Percentiles rank a stretch among this genome's conserved stretches.
Evolutionary conservation across 2,329 filamentous ascomycete genomes (phyloP).

Genomic region (Neopestalotiopsis rosae): DNA sequence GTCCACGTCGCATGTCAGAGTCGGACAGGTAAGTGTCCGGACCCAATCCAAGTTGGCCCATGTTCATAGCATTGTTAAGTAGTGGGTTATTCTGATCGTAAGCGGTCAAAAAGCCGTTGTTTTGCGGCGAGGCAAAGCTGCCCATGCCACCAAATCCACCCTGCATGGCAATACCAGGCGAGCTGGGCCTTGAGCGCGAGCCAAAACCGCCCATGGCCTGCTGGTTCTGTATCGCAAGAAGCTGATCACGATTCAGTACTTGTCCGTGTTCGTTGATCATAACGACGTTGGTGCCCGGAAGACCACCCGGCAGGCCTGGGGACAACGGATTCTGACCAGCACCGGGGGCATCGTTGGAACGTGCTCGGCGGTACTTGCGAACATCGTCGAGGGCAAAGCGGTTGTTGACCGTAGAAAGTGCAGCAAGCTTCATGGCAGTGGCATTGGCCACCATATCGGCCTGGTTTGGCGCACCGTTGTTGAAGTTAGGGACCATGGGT

Average conservation of each 20-base stretch:
- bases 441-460: constrained; percentile 99
- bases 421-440: constrained; percentile 97
- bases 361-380: constrained; percentile 90
- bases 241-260: constrained; percentile 82
- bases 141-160: constrained; percentile 65
- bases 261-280: constrained; percentile 97
- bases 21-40: constrained; percentile 92
- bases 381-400: constrained; percentile 96
- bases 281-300: constrained; percentile 79
- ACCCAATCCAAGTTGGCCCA: constrained; percentile 74
- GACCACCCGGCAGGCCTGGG: constrained; percentile 64
- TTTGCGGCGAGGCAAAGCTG: constrained; percentile 82
- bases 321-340: constrained; percentile 67
- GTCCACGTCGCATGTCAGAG: constrained; percentile 86
- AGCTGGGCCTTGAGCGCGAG: constrained; percentile 84
- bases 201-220: constrained; percentile 62
- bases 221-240: constrained; percentile 80
- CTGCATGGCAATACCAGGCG: constrained; percentile 81
- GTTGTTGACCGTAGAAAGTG: constrained; percentile 97
- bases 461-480: constrained; percentile 69
- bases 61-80: constrained; percentile 61
- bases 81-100: constrained; percentile 80
- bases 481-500: constrained; percentile 90
- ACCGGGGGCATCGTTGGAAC: constrained; percentile 82
- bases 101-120: constrained; percentile 91